A percentile compares a stretch with the other conserved stretches of the same genome.
Conservation (phyloP, 202 grass and related monocot genomes). For the Saccharum hybrid region DNA sequence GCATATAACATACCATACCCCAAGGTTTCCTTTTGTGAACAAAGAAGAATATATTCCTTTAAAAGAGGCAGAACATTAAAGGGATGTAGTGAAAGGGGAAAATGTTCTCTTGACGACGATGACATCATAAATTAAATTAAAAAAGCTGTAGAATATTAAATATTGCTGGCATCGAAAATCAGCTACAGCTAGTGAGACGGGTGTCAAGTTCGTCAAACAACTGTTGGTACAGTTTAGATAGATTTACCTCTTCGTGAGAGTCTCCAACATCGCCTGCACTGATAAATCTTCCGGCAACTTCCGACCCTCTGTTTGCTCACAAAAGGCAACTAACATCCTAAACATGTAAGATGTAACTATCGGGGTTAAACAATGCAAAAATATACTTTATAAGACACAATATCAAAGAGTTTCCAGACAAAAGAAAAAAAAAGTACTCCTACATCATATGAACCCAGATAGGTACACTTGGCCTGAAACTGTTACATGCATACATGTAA, state of each 20-base stretch:
- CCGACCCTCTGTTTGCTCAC: slow-evolving; percentile 74
- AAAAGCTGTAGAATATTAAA: slow-evolving; percentile 3
- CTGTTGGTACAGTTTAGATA: slow-evolving; percentile 11
- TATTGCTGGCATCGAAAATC: slow-evolving; percentile 32
- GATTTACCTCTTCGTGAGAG: slow-evolving; percentile 70
- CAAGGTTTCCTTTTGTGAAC: slow-evolving; percentile 16
- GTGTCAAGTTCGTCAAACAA: slow-evolving; percentile 14
- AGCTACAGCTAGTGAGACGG: neutral
- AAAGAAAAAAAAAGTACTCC: neutral
- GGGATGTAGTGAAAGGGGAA: neutral
- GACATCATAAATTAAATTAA: slow-evolving; percentile 9
- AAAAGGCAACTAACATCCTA: slow-evolving; percentile 90
- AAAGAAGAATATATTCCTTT: slow-evolving; percentile 21
- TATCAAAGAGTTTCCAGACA: neutral
- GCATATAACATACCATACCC: neutral
- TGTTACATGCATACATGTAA: slow-evolving; percentile 11
- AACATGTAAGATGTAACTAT: slow-evolving; percentile 38
- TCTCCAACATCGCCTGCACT: slow-evolving; percentile 70
- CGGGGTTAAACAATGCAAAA: slow-evolving; percentile 20
- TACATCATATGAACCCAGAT: neutral
- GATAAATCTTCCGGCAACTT: slow-evolving; percentile 57
- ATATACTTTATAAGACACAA: neutral
- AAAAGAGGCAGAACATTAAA: slow-evolving; percentile 11
- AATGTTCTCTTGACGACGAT: slow-evolving; percentile 8
- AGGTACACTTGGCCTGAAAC: neutral